Evolutionary conservation across 116 monocot genomes (phyloP).

Genomic region (Iris pallida): DNA sequence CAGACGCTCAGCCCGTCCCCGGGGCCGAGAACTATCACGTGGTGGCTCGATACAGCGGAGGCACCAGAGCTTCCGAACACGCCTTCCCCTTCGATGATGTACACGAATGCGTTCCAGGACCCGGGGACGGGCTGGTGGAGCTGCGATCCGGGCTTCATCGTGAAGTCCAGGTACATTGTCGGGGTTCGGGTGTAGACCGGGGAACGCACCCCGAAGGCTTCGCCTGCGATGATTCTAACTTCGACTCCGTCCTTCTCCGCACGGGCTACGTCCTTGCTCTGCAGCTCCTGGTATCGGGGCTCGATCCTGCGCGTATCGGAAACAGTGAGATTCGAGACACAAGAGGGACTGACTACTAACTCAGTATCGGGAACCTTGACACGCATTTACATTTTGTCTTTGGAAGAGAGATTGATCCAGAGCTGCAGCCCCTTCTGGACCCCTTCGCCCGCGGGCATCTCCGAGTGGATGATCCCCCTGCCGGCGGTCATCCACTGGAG

Average conservation of each 20-base stretch:
- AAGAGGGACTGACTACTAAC: not conserved
- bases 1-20: conserved; percentile 59
- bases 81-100: conserved; percentile 67
- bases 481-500: conserved; percentile 94
- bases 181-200: conserved; percentile 78
- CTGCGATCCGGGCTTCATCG: conserved; percentile 47
- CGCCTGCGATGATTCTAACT: conserved; percentile 67
- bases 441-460: conserved; percentile 61
- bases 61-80: conserved; percentile 33
- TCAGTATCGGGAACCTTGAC: not conserved
- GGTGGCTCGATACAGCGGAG: conserved; percentile 28
- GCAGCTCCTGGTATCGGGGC: conserved; percentile 67
- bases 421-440: conserved; percentile 64
- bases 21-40: conserved; percentile 32
- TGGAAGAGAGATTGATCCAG: conserved; percentile 89
- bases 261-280: conserved; percentile 52
- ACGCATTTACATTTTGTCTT: conserved; percentile 88
- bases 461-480: conserved; percentile 77
- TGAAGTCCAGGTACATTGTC: conserved; percentile 80
- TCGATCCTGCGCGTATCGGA: conserved; percentile 44
- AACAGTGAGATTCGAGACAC: not conserved
- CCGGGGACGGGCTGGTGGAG: conserved; percentile 52
- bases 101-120: conserved; percentile 58
- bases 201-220: conserved; percentile 60
- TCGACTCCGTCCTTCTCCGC: conserved; percentile 53